Evolutionary conservation across 768 basidiomycete species (phyloP).

Genomic region (Harrya chromipes): DNA sequence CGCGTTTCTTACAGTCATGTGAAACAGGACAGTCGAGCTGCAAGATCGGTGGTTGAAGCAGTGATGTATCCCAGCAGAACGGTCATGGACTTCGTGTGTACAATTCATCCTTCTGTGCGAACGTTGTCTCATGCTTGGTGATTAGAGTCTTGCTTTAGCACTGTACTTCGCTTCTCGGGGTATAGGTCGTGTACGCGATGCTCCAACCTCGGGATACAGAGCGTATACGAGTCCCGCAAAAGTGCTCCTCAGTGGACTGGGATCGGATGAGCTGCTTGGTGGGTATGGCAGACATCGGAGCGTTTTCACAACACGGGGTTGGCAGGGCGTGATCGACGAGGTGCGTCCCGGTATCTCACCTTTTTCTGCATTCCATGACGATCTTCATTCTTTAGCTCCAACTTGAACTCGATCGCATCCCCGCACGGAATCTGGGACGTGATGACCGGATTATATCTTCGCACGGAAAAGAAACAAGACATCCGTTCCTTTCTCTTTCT

Average conservation of each 20-base stretch:
- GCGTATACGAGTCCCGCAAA: slow-evolving; percentile 72
- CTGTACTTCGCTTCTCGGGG: slow-evolving; percentile 92
- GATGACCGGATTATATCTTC: slow-evolving; percentile 94
- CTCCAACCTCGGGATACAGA: slow-evolving; percentile 30
- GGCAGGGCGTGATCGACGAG: slow-evolving; percentile 78
- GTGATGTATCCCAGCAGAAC: slow-evolving; percentile 78
- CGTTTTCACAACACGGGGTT: slow-evolving; percentile 64
- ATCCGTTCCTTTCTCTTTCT: slow-evolving; percentile 83
- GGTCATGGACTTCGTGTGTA: slow-evolving; percentile 85
- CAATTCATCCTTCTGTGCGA: background rate
- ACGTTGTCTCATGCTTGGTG: slow-evolving; percentile 2
- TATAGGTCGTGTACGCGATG: slow-evolving; percentile 51
- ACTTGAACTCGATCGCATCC: slow-evolving; percentile 83
- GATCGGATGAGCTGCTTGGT: slow-evolving; percentile 93
- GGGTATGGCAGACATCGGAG: slow-evolving; percentile 90
- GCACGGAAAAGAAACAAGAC: slow-evolving; percentile 88
- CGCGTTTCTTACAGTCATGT: slow-evolving; percentile 4
- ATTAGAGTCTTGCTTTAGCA: slow-evolving; percentile 85
- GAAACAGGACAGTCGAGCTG: slow-evolving; percentile 61
- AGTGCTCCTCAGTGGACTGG: slow-evolving; percentile 87
- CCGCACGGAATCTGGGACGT: slow-evolving; percentile 84
- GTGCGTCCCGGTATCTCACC: slow-evolving; percentile 36
- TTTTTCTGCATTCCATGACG: background rate
- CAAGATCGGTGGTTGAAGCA: slow-evolving; percentile 54
- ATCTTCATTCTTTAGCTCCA: slow-evolving; percentile 58